Conservation (phyloP, 1,284 basidiomycete genomes). For the Moesziomyces sp. region DNA sequence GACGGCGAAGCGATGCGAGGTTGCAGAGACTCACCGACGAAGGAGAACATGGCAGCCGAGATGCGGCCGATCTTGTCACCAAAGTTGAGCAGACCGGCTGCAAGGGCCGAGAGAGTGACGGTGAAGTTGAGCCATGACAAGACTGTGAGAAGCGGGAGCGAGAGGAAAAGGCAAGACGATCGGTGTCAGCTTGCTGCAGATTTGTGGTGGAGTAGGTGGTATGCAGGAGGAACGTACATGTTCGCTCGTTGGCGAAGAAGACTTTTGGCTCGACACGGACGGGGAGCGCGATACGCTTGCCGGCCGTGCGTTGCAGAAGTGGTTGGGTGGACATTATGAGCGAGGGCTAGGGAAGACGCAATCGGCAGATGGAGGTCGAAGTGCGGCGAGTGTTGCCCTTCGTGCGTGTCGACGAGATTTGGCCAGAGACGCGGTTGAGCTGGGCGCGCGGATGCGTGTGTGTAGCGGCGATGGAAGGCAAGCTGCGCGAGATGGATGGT, state of each 20-base stretch:
- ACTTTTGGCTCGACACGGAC: constrained; percentile 68
- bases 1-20: neutral
- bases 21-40: constrained; percentile 77
- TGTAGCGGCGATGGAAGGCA: too few relatives aligned
- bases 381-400: too few relatives aligned
- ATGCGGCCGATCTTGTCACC: constrained; percentile 79
- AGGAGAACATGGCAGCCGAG: constrained; percentile 89
- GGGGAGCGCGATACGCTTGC: constrained; percentile 67
- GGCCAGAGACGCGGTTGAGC: neutral
- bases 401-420: neutral
- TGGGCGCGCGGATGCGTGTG: neutral
- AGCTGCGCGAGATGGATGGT: neutral
- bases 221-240: constrained; percentile 50
- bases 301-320: constrained; percentile 90
- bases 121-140: constrained; percentile 68
- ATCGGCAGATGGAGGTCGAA: neutral
- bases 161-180: neutral
- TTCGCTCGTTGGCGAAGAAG: constrained; percentile 67
- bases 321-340: constrained; percentile 92
- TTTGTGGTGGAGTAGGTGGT: neutral
- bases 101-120: constrained; percentile 66
- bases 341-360: too few relatives aligned
- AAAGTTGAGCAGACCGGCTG: constrained; percentile 67
- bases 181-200: constrained; percentile 1
- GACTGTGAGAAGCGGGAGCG: constrained; percentile 38